A percentile compares a stretch with the other conserved stretches of the same genome.
phyloP scores from a whole-genome alignment of 1,284 basidiomycete species.

The Cryptococcus neoformans region DNA sequence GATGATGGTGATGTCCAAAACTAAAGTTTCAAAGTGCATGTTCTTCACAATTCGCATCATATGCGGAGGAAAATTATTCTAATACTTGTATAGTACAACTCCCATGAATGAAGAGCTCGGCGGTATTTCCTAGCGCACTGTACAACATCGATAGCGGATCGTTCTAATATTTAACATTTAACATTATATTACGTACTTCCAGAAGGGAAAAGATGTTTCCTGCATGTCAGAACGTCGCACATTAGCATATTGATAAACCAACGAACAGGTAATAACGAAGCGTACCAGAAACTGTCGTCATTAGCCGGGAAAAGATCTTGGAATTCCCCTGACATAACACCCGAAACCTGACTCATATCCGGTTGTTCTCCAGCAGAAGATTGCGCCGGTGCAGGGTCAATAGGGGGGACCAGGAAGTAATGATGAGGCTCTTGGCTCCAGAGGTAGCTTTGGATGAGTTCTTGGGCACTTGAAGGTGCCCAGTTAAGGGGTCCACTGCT shows the following conservation, averaged over 20 bases:
- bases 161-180: too few species aligned
- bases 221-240: slow-evolving; percentile 4
- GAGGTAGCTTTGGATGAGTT: slow-evolving; percentile 27
- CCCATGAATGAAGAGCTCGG: too few species aligned
- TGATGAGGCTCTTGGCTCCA: slow-evolving; percentile 10
- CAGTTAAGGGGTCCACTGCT: slow-evolving; percentile 2
- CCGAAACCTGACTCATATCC: not conserved
- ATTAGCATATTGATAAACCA: not conserved
- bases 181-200: too few species aligned
- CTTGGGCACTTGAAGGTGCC: slow-evolving; percentile 18
- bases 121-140: too few species aligned
- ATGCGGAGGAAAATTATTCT: too few species aligned
- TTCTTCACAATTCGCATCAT: too few species aligned
- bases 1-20: too few species aligned
- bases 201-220: slow-evolving; percentile 24
- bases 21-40: too few species aligned
- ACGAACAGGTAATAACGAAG: too few species aligned
- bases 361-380: not conserved
- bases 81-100: too few species aligned
- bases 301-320: slow-evolving; percentile 25
- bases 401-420: not conserved
- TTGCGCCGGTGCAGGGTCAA: too few species aligned
- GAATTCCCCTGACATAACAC: not conserved
- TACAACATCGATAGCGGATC: too few species aligned
- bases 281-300: slow-evolving; percentile 31